Conservation (phyloP, 768 basidiomycete genomes). For the Lentinula sp. region DNA sequence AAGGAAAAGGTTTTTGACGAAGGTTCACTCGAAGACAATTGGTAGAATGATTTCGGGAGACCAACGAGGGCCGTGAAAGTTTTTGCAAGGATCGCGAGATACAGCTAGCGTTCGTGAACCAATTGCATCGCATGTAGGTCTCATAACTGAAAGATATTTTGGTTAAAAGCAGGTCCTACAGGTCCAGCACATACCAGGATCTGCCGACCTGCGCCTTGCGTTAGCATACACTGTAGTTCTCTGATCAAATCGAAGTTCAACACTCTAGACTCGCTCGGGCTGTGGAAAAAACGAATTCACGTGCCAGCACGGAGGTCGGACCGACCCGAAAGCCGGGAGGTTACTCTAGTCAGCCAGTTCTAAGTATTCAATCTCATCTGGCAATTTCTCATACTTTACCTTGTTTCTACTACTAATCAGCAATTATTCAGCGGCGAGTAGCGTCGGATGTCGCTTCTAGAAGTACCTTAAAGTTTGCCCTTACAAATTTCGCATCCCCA, state of each 20-base stretch:
- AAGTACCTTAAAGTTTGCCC: too few species aligned
- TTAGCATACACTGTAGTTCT: not conserved
- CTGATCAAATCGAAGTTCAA: not conserved
- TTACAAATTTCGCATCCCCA: too few species aligned
- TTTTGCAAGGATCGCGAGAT: not conserved
- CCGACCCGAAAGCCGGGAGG: too few species aligned
- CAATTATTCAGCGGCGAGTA: too few species aligned
- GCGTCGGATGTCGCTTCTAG: too few species aligned
- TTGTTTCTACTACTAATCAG: too few species aligned
- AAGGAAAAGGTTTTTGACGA: not conserved
- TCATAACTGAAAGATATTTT: not conserved
- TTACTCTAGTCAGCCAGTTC: too few species aligned
- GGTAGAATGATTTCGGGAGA: not conserved
- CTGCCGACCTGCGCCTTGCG: not conserved
- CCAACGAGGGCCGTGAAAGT: not conserved
- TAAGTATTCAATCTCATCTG: too few species aligned
- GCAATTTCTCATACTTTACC: too few species aligned
- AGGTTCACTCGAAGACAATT: not conserved
- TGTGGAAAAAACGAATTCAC: not conserved
- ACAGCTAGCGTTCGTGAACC: constrained; percentile 7
- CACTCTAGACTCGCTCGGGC: too few species aligned
- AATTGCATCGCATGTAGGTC: constrained; percentile 9
- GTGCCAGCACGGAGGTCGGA: not conserved
- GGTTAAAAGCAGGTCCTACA: not conserved
- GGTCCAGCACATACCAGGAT: not conserved